phyloP scores from a whole-genome alignment of 2,329 filamentous ascomycete species.

The Neophaeococcomyces mojaviensis region DNA sequence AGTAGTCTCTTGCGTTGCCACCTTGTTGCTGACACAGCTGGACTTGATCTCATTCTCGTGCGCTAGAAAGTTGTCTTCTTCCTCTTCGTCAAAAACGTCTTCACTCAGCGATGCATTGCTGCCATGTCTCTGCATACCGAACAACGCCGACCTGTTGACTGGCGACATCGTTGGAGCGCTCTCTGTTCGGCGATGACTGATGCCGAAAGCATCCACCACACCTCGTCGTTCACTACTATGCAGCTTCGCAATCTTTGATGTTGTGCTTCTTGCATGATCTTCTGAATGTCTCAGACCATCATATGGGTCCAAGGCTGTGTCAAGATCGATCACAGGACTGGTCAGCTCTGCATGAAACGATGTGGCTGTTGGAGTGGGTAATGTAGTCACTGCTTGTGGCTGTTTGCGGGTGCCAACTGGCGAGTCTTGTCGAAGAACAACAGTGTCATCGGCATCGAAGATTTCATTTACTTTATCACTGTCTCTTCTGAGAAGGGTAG shows the following conservation, averaged over 20 bases:
- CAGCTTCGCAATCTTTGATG: conserved; percentile 37
- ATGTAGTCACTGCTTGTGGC: not conserved
- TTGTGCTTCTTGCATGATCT: conserved; percentile 14
- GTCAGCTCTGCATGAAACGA: conserved; percentile 53
- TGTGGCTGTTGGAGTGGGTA: conserved; percentile 1
- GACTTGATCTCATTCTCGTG: conserved; percentile 24
- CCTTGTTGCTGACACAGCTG: conserved; percentile 4
- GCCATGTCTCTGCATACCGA: conserved; percentile 32
- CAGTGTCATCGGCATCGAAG: conserved; percentile 44
- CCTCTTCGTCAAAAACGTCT: conserved; percentile 45
- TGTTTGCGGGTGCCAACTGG: conserved; percentile 16
- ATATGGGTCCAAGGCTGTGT: conserved; percentile 86
- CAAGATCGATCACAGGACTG: conserved; percentile 82
- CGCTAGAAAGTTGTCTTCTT: conserved; percentile 42
- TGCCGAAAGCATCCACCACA: conserved; percentile 21
- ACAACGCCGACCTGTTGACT: conserved; percentile 34
- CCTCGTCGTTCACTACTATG: conserved; percentile 46
- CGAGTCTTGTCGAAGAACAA: conserved; percentile 37
- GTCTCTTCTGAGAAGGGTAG: conserved; percentile 33
- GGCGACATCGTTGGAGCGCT: conserved; percentile 44
- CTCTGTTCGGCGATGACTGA: conserved; percentile 39
- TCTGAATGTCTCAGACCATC: conserved; percentile 46
- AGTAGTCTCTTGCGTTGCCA: not conserved
- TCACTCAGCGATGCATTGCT: conserved; percentile 34
- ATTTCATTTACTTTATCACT: conserved; percentile 37